Evolutionary conservation across 2,329 filamentous ascomycete species (phyloP), one percentile per base, ranked within the genome.

Genomic region (Penicillium hesseltinei): DNA sequence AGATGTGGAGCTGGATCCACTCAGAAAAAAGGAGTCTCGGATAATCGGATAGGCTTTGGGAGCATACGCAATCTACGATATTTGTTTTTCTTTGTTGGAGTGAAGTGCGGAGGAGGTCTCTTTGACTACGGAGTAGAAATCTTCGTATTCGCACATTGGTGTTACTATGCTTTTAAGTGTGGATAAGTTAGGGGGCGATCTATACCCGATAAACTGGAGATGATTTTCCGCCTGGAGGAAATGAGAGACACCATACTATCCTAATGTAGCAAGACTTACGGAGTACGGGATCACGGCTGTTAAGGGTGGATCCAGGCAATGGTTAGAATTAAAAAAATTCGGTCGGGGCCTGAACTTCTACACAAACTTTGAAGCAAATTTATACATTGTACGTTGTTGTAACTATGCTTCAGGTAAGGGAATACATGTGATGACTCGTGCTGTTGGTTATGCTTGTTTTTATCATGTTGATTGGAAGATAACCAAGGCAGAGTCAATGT

Each of bases 1-100:
- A 67, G 59, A 50, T 59, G 63, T 66, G 65, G 65, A 58, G 51
- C 44, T 40, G 21, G 63, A 57, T 31, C 61, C 62, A 63, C 63
- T 45, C 1, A 25, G 46, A 25, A 58, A 59, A 62, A 56, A 59
- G 58, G 52, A 55, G 53, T 47, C 36, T 59, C 64, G 64, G 64
- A 62, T 62, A 55, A 58, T 63, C 64, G 63, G 64, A 57, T 63
- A 53, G 19, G 44, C 19, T 13, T 45, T 57, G 44, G 49, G 29
- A n/a, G 49, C 31, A 15, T 38, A 47, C 25, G 19, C 36, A 51
- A 31, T 54, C 38, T 42, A 47, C 47, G 15, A 31, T 11, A 25
- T n/a, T 51, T 36, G 43, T 23, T 53, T 38, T 21, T 17, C 11
- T 44, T 25, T 44, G 4, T 23, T 27, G 23, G 9, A 44, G 23